These are phyloP conservation scores for Aspergillus unguis DNA, from an alignment of 2,329 filamentous ascomycete species.

Conservation along the genomic window DNA sequence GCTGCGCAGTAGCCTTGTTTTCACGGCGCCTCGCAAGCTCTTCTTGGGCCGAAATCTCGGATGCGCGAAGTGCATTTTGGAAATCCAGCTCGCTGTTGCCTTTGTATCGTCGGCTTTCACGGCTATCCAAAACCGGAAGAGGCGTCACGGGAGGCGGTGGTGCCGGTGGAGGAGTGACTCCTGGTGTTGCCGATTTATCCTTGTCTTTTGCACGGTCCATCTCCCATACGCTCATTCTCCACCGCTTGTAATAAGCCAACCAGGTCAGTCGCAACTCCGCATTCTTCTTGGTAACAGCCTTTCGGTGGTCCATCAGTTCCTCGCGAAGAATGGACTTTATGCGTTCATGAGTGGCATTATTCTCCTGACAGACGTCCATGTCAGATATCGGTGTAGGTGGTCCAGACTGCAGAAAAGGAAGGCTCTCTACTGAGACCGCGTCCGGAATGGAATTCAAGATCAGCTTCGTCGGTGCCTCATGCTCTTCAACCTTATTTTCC, in stretches of 20 bases:
- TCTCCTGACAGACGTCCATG: slow-evolving; percentile 45
- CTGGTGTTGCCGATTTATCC: slow-evolving; percentile 37
- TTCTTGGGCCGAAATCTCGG: slow-evolving; percentile 48
- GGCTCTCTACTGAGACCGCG: slow-evolving; percentile 37
- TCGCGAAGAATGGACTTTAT: slow-evolving; percentile 39
- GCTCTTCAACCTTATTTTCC: slow-evolving; percentile 12
- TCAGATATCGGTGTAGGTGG: slow-evolving; percentile 45
- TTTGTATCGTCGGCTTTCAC: slow-evolving; percentile 37
- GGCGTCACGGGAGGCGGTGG: slow-evolving; percentile 31
- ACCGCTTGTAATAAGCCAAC: slow-evolving; percentile 42
- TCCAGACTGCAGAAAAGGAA: slow-evolving; percentile 46
- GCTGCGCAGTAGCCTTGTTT: slow-evolving; percentile 42
- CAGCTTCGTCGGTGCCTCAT: slow-evolving; percentile 14
- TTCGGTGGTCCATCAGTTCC: slow-evolving; percentile 39
- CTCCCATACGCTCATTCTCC: slow-evolving; percentile 43
- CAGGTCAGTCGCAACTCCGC: slow-evolving; percentile 41
- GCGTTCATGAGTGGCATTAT: slow-evolving; percentile 34
- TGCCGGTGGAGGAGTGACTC: slow-evolving; percentile 34
- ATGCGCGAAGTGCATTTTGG: slow-evolving; percentile 47
- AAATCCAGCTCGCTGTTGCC: slow-evolving; percentile 51
- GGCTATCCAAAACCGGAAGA: slow-evolving; percentile 34
- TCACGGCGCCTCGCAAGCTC: slow-evolving; percentile 45
- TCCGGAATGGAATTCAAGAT: slow-evolving; percentile 16
- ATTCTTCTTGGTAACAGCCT: slow-evolving; percentile 39
- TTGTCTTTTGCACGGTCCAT: slow-evolving; percentile 43